Base-by-base conservation (phyloP, 345 rosid genomes). In the Erysimum cheiranthoides region DNA sequence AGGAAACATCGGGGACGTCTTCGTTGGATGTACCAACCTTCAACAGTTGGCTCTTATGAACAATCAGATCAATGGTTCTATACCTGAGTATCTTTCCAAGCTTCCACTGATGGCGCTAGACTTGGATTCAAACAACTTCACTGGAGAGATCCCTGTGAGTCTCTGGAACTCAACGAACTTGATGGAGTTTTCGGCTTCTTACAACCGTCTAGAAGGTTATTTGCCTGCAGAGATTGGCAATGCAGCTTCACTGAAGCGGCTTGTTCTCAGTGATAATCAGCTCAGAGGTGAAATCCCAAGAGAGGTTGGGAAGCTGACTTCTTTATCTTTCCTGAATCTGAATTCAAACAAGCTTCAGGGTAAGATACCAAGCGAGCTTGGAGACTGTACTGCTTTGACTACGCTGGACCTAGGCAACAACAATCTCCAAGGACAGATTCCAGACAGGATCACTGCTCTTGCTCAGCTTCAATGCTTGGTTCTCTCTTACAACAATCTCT, bases 351-450 rank as follows among this genome's bases (percentile, higher is more conserved):
- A 73, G 65, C 74, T 95, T n/a, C 82, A 82, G 28, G 94, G 98
- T 12, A 49, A 40, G 40, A 88, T 93, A 73, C 98, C 99, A 0
- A 39, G 5, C 0, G 92, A 84, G 83, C 85, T 95, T 1, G 97
- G 96, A 0, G 79, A 84, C 32, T 95, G 98, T 79, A 50, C 56
- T 53, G 83, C 83, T 5, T 81, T 92, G 28, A 88, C 96, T 73
- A 88, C 98, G 5, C 46, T 95, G 86, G 89, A 95, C 81, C 82
- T 90, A 1, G 97, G 99, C 38, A 83, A 82, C 67, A 95, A 95
- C 83, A 78, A 73, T 76, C 85, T 95, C 16, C 73, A 54, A 68
- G 99, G 99, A 18, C 66, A 86, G 30, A 89, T 95, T 72, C 98
- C 98, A 0, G 83, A 73, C 16, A 74, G 45, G 49, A 67, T 93